A percentile compares a stretch with the other conserved stretches of the same genome.
Conservation (phyloP, 768 basidiomycete genomes). For the Hygrocybe coccinea region DNA sequence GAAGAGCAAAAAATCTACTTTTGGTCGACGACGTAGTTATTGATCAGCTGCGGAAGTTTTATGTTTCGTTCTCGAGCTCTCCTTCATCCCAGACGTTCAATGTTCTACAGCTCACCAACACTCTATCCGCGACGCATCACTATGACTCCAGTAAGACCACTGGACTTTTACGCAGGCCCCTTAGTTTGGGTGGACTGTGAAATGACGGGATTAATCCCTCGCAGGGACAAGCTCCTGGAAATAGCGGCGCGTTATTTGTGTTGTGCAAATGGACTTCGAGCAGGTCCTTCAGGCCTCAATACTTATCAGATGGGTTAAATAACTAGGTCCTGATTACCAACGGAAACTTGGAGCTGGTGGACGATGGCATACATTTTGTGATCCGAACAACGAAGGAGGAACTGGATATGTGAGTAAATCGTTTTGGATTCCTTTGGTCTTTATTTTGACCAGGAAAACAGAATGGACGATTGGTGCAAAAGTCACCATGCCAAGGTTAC, state of each 20-base stretch:
- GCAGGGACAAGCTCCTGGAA: constrained; percentile 70
- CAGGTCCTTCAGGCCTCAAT: not conserved
- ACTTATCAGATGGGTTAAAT: not conserved
- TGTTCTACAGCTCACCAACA: not conserved
- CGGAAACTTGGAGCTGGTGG: constrained; percentile 74
- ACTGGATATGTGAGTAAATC: constrained; percentile 56
- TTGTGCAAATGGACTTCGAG: not conserved
- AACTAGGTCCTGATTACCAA: constrained; percentile 79
- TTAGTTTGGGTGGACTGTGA: constrained; percentile 86
- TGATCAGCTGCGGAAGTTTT: not conserved
- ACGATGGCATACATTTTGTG: constrained; percentile 74
- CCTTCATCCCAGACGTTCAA: no score
- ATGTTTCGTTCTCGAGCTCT: not conserved
- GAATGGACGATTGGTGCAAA: constrained; percentile 88
- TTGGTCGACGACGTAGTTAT: no score
- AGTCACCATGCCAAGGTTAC: constrained; percentile 74
- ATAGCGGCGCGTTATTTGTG: constrained; percentile 53
- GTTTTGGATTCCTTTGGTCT: constrained; percentile 4
- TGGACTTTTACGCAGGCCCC: constrained; percentile 54
- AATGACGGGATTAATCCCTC: constrained; percentile 73
- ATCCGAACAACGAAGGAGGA: constrained; percentile 65
- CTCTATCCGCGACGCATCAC: constrained; percentile 4
- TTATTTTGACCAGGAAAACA: constrained; percentile 22
- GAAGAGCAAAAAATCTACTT: no score
- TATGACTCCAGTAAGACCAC: constrained; percentile 23